Base-by-base conservation (phyloP, 78 protist species). In the Corallochytrium limacisporum region DNA sequence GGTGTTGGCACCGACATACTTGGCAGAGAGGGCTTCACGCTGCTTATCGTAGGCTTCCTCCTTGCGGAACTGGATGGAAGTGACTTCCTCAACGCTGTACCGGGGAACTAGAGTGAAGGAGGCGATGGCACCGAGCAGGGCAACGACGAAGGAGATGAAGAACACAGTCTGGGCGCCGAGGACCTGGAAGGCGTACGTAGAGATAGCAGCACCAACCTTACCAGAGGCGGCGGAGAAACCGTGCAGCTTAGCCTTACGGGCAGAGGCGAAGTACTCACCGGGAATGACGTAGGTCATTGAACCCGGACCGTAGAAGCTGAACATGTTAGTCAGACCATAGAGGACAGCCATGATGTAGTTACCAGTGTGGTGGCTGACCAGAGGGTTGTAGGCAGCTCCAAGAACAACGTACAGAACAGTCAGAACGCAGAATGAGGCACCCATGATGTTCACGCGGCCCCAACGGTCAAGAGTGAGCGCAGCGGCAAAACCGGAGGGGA, bases 181-280 rank as follows among this genome's bases (percentile, higher is more conserved):
- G n/a, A n/a, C n/a, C n/a, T n/a, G n/a, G 0, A 66, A 66, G 16
- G 32, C 12, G 15, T 48, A 48, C 22, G 72, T 48, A 18, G 72
- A 59, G 10, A 33, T 26, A 15, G n/a, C 31, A 24, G 63, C 63
- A 16, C 63, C 63, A 24, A 28, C 22, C 42, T 59, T 59, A 7
- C 63, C 63, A 6, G 40, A 59, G 42, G 42, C 37, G 5, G 63
- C 63, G 42, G 63, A 18, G 8, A 59, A 39, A 8, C 63, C 63
- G 32, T 59, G 63, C 16, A 26, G 29, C 16, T 5, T 59, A 7
- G 40, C 6, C 24, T 42, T 37, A 8, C n/a, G 12, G 16, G 4
- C 12, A 4, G 63, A 29, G 37, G 63, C 43, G 63, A 39, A 59
- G 24, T 39, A 59, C 42, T 59, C 63, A 18, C 50, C 63, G 20